These are phyloP conservation scores for Conticribra guillardii DNA, from an alignment of 108 stramenopile species.

Conservation along the genomic window DNA sequence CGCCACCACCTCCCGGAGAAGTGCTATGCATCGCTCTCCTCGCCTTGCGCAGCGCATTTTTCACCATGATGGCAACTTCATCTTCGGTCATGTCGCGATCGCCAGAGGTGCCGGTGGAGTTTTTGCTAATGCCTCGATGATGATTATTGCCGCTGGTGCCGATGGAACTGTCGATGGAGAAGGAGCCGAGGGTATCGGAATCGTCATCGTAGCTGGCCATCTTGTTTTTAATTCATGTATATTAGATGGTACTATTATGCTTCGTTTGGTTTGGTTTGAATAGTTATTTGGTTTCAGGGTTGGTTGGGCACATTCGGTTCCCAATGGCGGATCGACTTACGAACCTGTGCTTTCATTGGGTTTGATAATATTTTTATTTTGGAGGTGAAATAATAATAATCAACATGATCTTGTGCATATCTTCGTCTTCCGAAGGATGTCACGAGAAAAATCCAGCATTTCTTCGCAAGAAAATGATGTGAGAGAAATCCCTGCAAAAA, in stretches of 20 bases:
- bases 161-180: background rate
- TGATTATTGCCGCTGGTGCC: no score
- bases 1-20: background rate
- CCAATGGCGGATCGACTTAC: no score
- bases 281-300: no score
- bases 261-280: no score
- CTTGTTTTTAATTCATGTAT: no score
- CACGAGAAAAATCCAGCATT: background rate
- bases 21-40: slow-evolving; percentile 53
- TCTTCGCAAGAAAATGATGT: background rate
- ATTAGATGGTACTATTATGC: no score
- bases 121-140: background rate
- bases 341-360: no score
- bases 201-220: background rate
- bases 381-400: no score
- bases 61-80: slow-evolving; percentile 63
- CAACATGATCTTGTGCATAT: no score
- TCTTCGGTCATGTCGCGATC: slow-evolving; percentile 67
- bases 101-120: background rate
- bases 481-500: background rate
- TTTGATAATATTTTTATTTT: no score
- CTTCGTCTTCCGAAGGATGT: no score
- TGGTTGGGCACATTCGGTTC: no score
- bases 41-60: slow-evolving; percentile 61
- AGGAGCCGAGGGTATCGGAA: background rate